Percentiles rank a stretch among this genome's conserved stretches.
These are phyloP conservation scores for Myxozyma kluyveri DNA, from an alignment of 805 yeast species.

Conservation along the genomic window DNA sequence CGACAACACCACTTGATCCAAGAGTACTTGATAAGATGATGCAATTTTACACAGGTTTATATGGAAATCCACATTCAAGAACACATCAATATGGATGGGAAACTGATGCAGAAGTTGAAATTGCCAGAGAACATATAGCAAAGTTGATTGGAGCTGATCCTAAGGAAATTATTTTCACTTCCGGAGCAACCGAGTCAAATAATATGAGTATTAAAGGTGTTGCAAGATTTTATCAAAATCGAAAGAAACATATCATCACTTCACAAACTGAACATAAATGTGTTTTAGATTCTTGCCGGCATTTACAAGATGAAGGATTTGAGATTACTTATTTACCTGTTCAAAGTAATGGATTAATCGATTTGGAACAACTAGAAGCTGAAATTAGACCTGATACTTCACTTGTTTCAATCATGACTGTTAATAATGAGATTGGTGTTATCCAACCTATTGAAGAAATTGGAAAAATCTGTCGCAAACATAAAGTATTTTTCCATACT, in stretches of 20 bases:
- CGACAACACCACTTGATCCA: constrained; percentile 98
- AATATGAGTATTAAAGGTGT: constrained; percentile 95
- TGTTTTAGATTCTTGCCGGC: constrained; percentile 94
- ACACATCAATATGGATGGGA: constrained; percentile 96
- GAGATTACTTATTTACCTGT: constrained; percentile 94
- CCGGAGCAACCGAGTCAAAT: constrained; percentile 97
- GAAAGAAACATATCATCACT: constrained; percentile 91
- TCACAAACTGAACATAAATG: constrained; percentile 98
- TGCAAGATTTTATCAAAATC: constrained; percentile 83
- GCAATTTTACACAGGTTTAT: constrained; percentile 82
- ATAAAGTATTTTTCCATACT: constrained; percentile 94
- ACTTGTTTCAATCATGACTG: constrained; percentile 92
- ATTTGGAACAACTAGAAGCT: constrained; percentile 70
- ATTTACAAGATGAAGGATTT: constrained; percentile 93
- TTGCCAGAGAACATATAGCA: constrained; percentile 81
- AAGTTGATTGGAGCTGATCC: constrained; percentile 86
- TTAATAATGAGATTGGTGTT: constrained; percentile 97
- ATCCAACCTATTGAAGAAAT: constrained; percentile 94
- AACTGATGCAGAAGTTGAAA: constrained; percentile 86
- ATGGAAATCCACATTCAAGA: constrained; percentile 96
- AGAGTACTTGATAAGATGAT: constrained; percentile 88
- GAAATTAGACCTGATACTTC: constrained; percentile 89
- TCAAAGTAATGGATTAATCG: constrained; percentile 70
- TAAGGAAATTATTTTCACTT: constrained; percentile 92
- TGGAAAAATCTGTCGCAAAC: constrained; percentile 77